phyloP scores from a whole-genome alignment of 495 filamentous ascomycete genomes.

The Penicillium ochrochloron region DNA sequence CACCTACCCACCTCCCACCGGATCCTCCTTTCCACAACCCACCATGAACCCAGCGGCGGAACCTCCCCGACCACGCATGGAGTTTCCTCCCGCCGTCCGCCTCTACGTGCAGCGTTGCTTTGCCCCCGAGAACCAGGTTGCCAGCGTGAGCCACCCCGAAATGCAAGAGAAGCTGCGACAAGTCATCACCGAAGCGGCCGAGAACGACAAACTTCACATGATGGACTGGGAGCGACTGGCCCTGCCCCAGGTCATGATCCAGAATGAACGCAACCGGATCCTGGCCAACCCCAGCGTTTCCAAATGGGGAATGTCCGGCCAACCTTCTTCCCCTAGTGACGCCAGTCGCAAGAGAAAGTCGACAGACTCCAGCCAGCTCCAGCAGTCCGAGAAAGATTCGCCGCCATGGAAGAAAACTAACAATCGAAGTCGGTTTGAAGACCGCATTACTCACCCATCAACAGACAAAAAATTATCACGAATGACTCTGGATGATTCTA shows the following conservation, averaged over 20 bases:
- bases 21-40: conserved; percentile 23
- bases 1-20: conserved; percentile 34
- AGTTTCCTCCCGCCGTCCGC: conserved; percentile 78
- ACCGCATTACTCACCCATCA: conserved; percentile 69
- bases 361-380: conserved; percentile 58
- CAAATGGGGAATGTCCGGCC: conserved; percentile 38
- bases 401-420: conserved; percentile 80
- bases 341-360: conserved; percentile 79
- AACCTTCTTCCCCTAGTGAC: conserved; percentile 38
- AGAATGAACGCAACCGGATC: conserved; percentile 65
- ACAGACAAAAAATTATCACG: conserved; percentile 65
- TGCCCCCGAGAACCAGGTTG: conserved; percentile 66
- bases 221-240: conserved; percentile 84
- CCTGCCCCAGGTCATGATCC: conserved; percentile 86
- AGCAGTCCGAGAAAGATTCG: conserved; percentile 39
- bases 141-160: conserved; percentile 66
- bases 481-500: conserved; percentile 57
- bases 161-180: conserved; percentile 85
- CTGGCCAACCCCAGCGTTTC: conserved; percentile 45
- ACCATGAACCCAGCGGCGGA: conserved; percentile 26
- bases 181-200: conserved; percentile 80
- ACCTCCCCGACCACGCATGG: conserved; percentile 51
- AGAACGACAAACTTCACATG: conserved; percentile 65
- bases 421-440: conserved; percentile 66
- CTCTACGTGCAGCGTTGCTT: conserved; percentile 85